phyloP scores from a whole-genome alignment of 257 asterid genomes.

The Penstemon davidsonii region DNA sequence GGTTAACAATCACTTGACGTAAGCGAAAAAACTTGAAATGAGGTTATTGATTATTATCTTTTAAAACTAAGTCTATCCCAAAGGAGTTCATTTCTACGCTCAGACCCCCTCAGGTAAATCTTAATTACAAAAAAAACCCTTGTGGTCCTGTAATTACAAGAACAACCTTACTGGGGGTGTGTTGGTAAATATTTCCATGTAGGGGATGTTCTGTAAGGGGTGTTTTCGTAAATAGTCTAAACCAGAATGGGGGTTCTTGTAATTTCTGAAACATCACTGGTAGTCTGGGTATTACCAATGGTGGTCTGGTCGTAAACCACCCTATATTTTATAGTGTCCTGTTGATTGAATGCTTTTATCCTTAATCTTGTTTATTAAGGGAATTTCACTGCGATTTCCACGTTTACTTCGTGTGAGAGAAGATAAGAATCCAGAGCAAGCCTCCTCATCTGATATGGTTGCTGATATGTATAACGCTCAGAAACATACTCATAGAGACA shows the following conservation, averaged over 20 bases:
- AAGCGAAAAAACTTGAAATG: conserved; percentile 13
- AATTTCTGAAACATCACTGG: no score
- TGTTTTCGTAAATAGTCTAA: no score
- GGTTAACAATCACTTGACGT: not conserved
- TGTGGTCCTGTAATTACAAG: no score
- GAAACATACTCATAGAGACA: conserved; percentile 53
- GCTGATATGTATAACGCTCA: conserved; percentile 82
- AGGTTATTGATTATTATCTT: not conserved
- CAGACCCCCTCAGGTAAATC: not conserved
- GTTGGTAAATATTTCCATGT: no score
- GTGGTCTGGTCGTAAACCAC: no score
- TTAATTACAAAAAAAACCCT: no score
- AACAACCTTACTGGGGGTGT: no score
- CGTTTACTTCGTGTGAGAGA: conserved; percentile 78
- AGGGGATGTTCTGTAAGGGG: no score
- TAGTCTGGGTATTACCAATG: no score
- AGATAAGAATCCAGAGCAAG: conserved; percentile 91
- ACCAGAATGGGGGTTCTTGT: no score
- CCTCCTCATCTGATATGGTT: conserved; percentile 84
- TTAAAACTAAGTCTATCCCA: no score
- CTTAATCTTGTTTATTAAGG: conserved; percentile 46
- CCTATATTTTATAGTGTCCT: not conserved
- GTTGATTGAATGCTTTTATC: not conserved
- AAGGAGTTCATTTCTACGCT: not conserved
- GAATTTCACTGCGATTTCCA: conserved; percentile 89